A percentile compares a stretch with the other conserved stretches of the same genome.
phyloP scores from a whole-genome alignment of 2,329 filamentous ascomycete genomes.

The Ilyonectria destructans region DNA sequence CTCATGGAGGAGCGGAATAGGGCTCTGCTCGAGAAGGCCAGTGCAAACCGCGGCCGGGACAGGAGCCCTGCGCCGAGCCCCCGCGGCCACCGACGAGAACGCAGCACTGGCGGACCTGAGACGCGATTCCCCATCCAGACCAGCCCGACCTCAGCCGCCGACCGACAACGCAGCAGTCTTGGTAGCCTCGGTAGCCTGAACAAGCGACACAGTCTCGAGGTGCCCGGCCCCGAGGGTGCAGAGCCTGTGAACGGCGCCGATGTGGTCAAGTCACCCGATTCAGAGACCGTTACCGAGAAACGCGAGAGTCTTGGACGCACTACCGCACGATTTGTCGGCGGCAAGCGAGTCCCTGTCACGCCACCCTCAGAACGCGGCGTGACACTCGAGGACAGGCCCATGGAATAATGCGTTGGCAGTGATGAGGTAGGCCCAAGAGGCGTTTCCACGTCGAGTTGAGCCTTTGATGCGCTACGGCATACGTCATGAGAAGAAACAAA shows the following conservation, averaged over 20 bases:
- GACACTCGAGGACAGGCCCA: constrained; percentile 68
- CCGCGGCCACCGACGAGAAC: constrained; percentile 81
- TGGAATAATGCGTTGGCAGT: constrained; percentile 59
- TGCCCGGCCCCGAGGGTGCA: constrained; percentile 75
- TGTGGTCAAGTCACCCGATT: constrained; percentile 42
- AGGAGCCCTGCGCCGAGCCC: constrained; percentile 80
- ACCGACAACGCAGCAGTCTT: constrained; percentile 67
- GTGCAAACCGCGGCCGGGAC: constrained; percentile 78
- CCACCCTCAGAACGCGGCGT: constrained; percentile 62
- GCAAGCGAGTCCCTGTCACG: constrained; percentile 59
- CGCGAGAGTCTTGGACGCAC: constrained; percentile 74
- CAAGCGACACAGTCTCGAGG: constrained; percentile 84
- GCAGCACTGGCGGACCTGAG: constrained; percentile 80
- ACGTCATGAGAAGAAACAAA: background rate
- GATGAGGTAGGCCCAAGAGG: constrained; percentile 25
- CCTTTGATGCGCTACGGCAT: constrained; percentile 13
- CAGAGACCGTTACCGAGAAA: constrained; percentile 64
- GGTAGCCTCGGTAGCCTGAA: constrained; percentile 65
- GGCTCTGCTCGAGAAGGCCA: constrained; percentile 80
- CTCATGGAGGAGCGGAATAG: constrained; percentile 95
- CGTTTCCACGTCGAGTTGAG: constrained; percentile 31
- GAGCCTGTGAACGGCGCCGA: constrained; percentile 62
- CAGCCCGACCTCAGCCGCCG: constrained; percentile 71
- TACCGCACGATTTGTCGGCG: constrained; percentile 64
- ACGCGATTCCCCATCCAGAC: constrained; percentile 90